Base-by-base conservation (phyloP, 139 green algal genomes). In the Helicosporidium sp. region DNA sequence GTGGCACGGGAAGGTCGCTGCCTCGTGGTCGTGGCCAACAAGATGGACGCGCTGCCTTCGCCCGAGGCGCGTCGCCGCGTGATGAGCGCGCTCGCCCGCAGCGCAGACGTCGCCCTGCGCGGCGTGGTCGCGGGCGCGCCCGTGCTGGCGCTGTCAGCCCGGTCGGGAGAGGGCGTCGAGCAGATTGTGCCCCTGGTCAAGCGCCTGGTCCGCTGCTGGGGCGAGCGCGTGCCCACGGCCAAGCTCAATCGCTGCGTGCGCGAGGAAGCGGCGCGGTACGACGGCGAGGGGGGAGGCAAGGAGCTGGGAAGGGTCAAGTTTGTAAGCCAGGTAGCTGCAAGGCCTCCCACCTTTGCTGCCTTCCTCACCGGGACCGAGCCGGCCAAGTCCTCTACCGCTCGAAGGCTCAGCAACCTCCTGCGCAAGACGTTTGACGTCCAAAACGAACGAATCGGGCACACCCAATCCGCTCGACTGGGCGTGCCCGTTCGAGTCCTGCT, bases 11-110 rank as follows among this genome's bases (percentile, higher is more conserved):
- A 86, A 42, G 81, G 81, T 22, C 74, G 78, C 22, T 64, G 68
- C 23, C 61, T 91, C 26, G 34, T 91, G 2, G 24, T 92, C 3
- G 75, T 58, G 2, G 56, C 68, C 50, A 91, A 89, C 70, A 92
- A 92, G 65, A 49, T 75, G 28, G 81, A 92, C 36, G 54, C 46
- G 20, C 54, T 85, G 39, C 17, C n/a, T n/a, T n/a, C 52, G 8
- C 31, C n/a, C 6, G 44, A 8, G 33, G 33, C 51, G 39, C 41
- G 41, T 2, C 19, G 33, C 6, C 22, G 50, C 29, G 62, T 53
- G 12, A 23, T 70, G 26, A 24, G 42, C 1, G 23, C 54, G 5
- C 60, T 75, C 4, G 20, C 60, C 24, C 20, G 33, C 3, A 49
- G 41, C 18, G 27, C 66, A 18, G 35, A 56, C n/a, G 8, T 24